Percentiles rank a stretch among this genome's conserved stretches.
These are phyloP conservation scores for Chalciporus piperatus DNA, from an alignment of 768 basidiomycete genomes.

Conservation along the genomic window DNA sequence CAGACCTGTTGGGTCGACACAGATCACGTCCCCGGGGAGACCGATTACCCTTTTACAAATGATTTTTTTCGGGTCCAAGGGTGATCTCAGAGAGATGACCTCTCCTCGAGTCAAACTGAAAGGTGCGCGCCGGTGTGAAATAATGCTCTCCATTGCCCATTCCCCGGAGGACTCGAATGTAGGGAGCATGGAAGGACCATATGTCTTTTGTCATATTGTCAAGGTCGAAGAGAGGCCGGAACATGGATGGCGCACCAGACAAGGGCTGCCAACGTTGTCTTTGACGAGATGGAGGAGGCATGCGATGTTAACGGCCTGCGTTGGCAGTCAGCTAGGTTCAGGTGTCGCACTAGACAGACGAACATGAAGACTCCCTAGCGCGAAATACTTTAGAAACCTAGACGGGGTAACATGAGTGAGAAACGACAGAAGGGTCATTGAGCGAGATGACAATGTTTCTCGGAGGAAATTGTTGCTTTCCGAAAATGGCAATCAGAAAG, in stretches of 20 bases:
- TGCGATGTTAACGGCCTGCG: constrained; percentile 53
- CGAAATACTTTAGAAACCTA: constrained; percentile 18
- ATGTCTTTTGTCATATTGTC: constrained; percentile 42
- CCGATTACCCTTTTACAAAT: constrained; percentile 92
- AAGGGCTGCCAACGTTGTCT: constrained; percentile 57
- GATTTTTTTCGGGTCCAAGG: constrained; percentile 58
- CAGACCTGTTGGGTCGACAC: constrained; percentile 79
- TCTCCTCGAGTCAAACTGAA: constrained; percentile 66
- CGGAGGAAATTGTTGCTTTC: neutral
- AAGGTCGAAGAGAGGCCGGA: neutral
- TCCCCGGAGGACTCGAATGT: constrained; percentile 63
- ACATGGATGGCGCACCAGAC: constrained; percentile 39
- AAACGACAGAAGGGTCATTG: constrained; percentile 17
- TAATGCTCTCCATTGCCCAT: constrained; percentile 58
- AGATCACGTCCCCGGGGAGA: constrained; percentile 83
- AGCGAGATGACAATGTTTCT: neutral
- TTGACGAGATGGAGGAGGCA: constrained; percentile 63
- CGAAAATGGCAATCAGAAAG: neutral
- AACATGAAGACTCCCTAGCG: constrained; percentile 29
- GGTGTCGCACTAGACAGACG: constrained; percentile 1
- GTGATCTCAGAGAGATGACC: constrained; percentile 69
- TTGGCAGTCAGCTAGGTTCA: neutral
- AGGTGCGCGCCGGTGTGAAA: constrained; percentile 52
- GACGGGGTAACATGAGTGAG: constrained; percentile 4
- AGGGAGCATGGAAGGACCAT: constrained; percentile 80